Conservation (phyloP, 805 yeast species). For the Sugiyamaella lignohabitans region DNA sequence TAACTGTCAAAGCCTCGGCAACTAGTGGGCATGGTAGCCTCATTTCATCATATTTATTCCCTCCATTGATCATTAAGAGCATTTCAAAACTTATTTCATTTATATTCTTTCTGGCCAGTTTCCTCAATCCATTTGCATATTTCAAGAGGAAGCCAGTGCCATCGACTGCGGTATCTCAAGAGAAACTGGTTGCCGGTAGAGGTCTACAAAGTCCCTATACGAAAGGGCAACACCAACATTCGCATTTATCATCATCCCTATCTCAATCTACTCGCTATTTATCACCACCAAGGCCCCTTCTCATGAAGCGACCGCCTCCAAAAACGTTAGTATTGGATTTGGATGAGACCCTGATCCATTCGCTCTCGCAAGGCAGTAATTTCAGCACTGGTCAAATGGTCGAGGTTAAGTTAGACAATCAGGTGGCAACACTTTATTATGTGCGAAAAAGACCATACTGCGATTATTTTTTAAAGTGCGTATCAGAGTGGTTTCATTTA, state of each 20-base stretch:
- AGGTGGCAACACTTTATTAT: constrained; percentile 73
- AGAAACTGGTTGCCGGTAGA: not conserved
- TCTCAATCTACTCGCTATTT: constrained; percentile 1
- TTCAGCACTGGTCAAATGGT: constrained; percentile 57
- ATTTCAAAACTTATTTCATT: not conserved
- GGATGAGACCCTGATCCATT: constrained; percentile 92
- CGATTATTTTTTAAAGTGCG: constrained; percentile 72
- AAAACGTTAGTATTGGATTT: constrained; percentile 81
- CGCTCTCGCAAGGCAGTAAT: constrained; percentile 57
- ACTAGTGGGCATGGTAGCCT: no score
- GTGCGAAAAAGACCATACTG: constrained; percentile 91
- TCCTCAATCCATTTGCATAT: not conserved
- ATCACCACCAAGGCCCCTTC: constrained; percentile 20
- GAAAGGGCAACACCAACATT: not conserved
- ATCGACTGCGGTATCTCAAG: not conserved
- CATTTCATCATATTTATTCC: no score
- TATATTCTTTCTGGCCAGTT: no score
- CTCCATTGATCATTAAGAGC: not conserved
- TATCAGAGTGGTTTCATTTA: constrained; percentile 78
- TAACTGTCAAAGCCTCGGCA: not conserved
- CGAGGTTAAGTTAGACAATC: constrained; percentile 66
- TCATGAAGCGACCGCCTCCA: constrained; percentile 26
- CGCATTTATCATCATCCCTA: not conserved
- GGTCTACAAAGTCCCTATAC: not conserved
- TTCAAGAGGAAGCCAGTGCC: not conserved